A percentile compares a stretch with the other conserved stretches of the same genome.
Conservation (phyloP, 768 basidiomycete genomes). For the Leccinum olivaceopallidum region DNA sequence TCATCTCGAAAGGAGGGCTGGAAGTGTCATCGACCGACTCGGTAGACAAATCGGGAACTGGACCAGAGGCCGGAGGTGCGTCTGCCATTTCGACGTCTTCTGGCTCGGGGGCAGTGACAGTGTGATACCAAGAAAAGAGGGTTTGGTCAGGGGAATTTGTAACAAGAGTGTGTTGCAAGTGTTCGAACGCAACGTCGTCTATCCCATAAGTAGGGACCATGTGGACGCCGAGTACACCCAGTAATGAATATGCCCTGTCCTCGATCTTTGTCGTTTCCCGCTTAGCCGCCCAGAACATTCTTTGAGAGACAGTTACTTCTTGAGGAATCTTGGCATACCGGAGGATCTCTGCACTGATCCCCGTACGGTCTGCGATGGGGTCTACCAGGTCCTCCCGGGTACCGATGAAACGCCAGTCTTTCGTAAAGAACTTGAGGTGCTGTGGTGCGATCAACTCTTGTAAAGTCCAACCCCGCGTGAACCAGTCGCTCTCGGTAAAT, state of each 20-base stretch:
- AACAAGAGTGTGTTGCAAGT: slow-evolving; percentile 28
- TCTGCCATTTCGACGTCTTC: slow-evolving; percentile 18
- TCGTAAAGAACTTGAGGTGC: slow-evolving; percentile 26
- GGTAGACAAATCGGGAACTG: not conserved
- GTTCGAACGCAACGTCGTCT: slow-evolving; percentile 24
- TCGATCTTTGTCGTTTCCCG: slow-evolving; percentile 28
- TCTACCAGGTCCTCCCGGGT: slow-evolving; percentile 15
- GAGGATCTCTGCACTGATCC: slow-evolving; percentile 21
- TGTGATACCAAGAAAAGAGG: slow-evolving; percentile 29
- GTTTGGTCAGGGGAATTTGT: slow-evolving; percentile 24
- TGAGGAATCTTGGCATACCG: slow-evolving; percentile 3
- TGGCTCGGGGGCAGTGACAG: not conserved
- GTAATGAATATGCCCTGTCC: slow-evolving; percentile 32
- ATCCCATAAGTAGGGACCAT: slow-evolving; percentile 29
- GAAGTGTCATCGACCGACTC: not conserved
- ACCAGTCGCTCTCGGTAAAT: slow-evolving; percentile 30
- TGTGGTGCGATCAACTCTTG: slow-evolving; percentile 34
- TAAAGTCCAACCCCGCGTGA: slow-evolving; percentile 33
- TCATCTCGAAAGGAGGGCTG: not conserved
- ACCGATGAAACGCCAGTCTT: slow-evolving; percentile 26
- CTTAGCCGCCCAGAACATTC: slow-evolving; percentile 29
- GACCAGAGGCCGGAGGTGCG: not conserved
- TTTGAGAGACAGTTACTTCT: slow-evolving; percentile 23
- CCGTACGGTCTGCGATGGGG: slow-evolving; percentile 15
- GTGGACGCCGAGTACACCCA: slow-evolving; percentile 27